A percentile compares a stretch with the other conserved stretches of the same genome.
Evolutionary conservation across 2,329 filamentous ascomycete species (phyloP).

Genomic region (Alternaria gansuensis): DNA sequence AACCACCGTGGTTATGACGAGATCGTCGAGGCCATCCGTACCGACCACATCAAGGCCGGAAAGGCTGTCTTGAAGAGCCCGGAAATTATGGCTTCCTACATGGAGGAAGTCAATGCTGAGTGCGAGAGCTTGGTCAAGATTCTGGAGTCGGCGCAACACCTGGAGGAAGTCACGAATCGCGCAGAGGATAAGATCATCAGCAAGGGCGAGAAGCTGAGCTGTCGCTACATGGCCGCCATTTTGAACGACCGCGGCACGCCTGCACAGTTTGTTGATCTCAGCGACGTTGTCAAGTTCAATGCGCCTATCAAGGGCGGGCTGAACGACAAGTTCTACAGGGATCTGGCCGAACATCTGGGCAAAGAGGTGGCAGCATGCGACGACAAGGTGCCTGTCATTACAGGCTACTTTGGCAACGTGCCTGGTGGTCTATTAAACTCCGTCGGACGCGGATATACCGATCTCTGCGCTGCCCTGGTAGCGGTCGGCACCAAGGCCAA

Average conservation of each 20-base stretch:
- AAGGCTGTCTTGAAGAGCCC: slow-evolving; percentile 57
- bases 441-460: slow-evolving; percentile 94
- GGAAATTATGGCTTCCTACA: slow-evolving; percentile 63
- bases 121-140: slow-evolving; percentile 83
- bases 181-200: slow-evolving; percentile 80
- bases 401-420: slow-evolving; percentile 94
- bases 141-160: slow-evolving; percentile 67
- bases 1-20: slow-evolving; percentile 67
- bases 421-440: slow-evolving; percentile 90
- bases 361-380: slow-evolving; percentile 55
- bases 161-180: slow-evolving; percentile 62
- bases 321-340: slow-evolving; percentile 59
- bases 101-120: slow-evolving; percentile 75
- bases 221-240: slow-evolving; percentile 86
- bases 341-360: slow-evolving; percentile 54
- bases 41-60: slow-evolving; percentile 81
- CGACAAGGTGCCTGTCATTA: slow-evolving; percentile 63
- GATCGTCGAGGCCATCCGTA: slow-evolving; percentile 81
- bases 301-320: slow-evolving; percentile 49
- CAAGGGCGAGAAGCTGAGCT: slow-evolving; percentile 95
- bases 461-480: slow-evolving; percentile 90
- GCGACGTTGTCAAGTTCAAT: slow-evolving; percentile 77
- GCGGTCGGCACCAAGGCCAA: slow-evolving; percentile 87
- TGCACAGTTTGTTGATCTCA: slow-evolving; percentile 89
- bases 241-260: slow-evolving; percentile 82